Conservation (phyloP, 164 flowering plant genomes). For the Houttuynia cordata region DNA sequence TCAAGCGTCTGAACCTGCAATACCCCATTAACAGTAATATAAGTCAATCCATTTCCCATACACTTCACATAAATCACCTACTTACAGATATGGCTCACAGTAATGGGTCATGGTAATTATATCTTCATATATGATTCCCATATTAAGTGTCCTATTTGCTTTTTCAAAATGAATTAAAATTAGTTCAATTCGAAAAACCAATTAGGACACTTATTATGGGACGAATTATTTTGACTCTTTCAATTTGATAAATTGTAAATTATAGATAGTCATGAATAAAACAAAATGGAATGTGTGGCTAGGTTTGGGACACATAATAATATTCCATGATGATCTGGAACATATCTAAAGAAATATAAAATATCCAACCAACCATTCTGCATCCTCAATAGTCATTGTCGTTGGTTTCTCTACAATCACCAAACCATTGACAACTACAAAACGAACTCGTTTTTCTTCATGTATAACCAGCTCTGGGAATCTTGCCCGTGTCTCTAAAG, state of each 20-base stretch:
- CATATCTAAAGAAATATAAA: not conserved
- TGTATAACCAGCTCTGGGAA: constrained; percentile 95
- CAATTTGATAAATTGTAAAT: not conserved
- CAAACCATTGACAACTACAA: constrained; percentile 98
- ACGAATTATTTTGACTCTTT: not conserved
- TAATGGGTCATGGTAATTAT: too few relatives aligned
- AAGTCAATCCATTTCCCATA: not conserved
- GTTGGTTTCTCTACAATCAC: constrained; percentile 75
- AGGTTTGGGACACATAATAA: not conserved
- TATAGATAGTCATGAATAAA: too few relatives aligned
- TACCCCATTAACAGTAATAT: not conserved
- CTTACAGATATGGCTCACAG: not conserved
- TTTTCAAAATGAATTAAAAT: too few relatives aligned
- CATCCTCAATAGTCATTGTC: constrained; percentile 52
- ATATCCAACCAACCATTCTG: constrained; percentile 58
- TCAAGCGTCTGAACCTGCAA: constrained; percentile 77
- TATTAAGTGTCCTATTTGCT: too few relatives aligned
- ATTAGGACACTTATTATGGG: too few relatives aligned
- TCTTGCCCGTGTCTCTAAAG: constrained; percentile 85
- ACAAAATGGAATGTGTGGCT: not conserved
- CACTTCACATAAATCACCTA: not conserved
- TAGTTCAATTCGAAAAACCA: too few relatives aligned
- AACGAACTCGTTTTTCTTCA: constrained; percentile 96
- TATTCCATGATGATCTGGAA: not conserved
- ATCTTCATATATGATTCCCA: too few relatives aligned